These are phyloP conservation scores for Basipetospora chlamydospora DNA, from an alignment of 2,329 filamentous ascomycete species.

Conservation along the genomic window DNA sequence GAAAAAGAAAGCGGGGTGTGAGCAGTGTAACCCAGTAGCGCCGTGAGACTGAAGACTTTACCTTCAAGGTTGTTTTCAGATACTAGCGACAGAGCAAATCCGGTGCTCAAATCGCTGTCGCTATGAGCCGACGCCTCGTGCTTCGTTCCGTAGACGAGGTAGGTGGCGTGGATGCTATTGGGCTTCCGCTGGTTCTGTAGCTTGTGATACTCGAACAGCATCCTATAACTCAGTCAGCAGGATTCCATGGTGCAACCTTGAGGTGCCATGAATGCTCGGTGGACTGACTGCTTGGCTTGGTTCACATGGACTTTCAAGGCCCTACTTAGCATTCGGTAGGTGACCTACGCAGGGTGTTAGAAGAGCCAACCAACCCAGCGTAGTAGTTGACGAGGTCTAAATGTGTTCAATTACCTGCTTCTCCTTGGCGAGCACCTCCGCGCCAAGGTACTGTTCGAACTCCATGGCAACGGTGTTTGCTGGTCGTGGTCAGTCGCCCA, in stretches of 20 bases:
- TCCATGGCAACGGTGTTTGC: no score
- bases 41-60: no score
- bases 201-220: slow-evolving; percentile 74
- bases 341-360: no score
- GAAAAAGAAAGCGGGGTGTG: slow-evolving; percentile 7
- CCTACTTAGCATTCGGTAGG: slow-evolving; percentile 73
- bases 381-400: no score
- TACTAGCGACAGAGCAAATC: slow-evolving; percentile 53
- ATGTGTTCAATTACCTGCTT: slow-evolving; percentile 48
- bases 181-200: slow-evolving; percentile 62
- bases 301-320: slow-evolving; percentile 75
- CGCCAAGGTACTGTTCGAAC: no score
- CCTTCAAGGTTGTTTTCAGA: slow-evolving; percentile 60
- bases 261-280: not conserved
- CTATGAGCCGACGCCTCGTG: no score
- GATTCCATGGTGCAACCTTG: not conserved
- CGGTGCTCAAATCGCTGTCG: no score
- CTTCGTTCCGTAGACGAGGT: slow-evolving; percentile 57
- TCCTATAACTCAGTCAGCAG: slow-evolving; percentile 34
- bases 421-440: slow-evolving; percentile 62
- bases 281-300: slow-evolving; percentile 66
- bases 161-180: slow-evolving; percentile 77
- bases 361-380: no score
- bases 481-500: no score
- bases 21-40: no score